Base-by-base conservation (phyloP, 768 basidiomycete genomes). In the Lyophyllum atratum region DNA sequence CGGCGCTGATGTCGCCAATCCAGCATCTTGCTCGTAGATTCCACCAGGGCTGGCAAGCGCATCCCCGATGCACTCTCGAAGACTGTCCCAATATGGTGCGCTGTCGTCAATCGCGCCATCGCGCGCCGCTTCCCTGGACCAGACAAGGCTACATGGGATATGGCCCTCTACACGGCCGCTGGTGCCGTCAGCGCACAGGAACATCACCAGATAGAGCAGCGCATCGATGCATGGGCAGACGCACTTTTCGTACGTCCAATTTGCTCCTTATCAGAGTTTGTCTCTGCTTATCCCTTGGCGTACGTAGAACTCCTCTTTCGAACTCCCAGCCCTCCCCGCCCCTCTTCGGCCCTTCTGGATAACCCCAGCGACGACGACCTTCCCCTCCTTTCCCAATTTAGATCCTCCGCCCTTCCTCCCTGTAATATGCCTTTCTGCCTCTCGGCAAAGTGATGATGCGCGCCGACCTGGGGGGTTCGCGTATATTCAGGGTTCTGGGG, bases 61-160 rank as follows among this genome's bases (percentile, higher is more conserved):
- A 87, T 96, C 47, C 96, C 96, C 1, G 96, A 98, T 61, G 93
- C 95, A 0, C 78, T 98, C 1, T 91, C 91, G 1, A 98, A 96
- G 67, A 96, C 95, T 0, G 80, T 98, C 1, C 95, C 95, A 0
- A 90, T 95, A 49, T 98, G 96, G 96, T 96, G 95, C 68, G 78
- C 91, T 9, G 91, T 94, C 4, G 77, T 96, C 59, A 98, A 96
- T 66, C 78, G 85, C 49, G 87, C 84, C 26, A 70, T 84, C 31
- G 59, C 68, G 10, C 67, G 72, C 46, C 74, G 71, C 17, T 71
- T 72, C 56, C 68, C 76, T 0, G 66, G 68, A 2, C 49, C 59
- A 25, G 40, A 49, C 14, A 49, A 59, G n/a, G 37, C 37, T 7
- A 54, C 61, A 9, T 91, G 88, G 89, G 81, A 89, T 61, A 70